Conservation (phyloP, 2,329 filamentous ascomycete species). For the Fonsecaea monophora region DNA sequence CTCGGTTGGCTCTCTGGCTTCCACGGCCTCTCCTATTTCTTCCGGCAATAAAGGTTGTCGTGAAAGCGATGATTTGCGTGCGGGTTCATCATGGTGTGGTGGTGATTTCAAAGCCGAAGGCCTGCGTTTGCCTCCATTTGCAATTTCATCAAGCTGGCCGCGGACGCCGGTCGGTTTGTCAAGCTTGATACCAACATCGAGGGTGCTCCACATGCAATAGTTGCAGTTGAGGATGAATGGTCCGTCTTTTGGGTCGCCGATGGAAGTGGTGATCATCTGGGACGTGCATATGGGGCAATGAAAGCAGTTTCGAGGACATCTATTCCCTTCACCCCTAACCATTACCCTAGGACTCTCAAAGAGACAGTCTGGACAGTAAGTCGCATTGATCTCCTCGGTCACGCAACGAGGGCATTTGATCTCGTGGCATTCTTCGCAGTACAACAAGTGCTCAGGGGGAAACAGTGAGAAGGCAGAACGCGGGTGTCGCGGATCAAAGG, state of each 20-base stretch:
- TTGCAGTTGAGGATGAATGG: constrained; percentile 83
- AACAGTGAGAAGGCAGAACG: constrained; percentile 91
- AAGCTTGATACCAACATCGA: constrained; percentile 88
- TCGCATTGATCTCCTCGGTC: constrained; percentile 90
- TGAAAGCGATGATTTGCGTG: constrained; percentile 34
- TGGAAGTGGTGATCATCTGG: constrained; percentile 73
- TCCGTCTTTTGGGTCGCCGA: constrained; percentile 53
- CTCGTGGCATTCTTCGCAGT: constrained; percentile 96
- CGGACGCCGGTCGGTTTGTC: constrained; percentile 88
- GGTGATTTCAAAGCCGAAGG: constrained; percentile 35
- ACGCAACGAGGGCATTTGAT: constrained; percentile 93
- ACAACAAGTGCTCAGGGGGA: constrained; percentile 89
- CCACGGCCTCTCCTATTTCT: constrained; percentile 44
- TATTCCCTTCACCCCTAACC: constrained; percentile 90
- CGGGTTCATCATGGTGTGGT: constrained; percentile 17
- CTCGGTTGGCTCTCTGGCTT: constrained; percentile 47
- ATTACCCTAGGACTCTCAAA: constrained; percentile 96
- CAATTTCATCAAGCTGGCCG: constrained; percentile 75
- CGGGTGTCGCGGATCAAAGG: constrained; percentile 84
- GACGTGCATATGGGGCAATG: constrained; percentile 90
- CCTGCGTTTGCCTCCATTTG: constrained; percentile 50
- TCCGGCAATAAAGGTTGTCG: constrained; percentile 26
- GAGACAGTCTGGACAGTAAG: constrained; percentile 92
- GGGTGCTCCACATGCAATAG: constrained; percentile 91
- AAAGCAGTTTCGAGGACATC: constrained; percentile 93